Evolutionary conservation across 441 rosid species (phyloP).

Genomic region (Melastoma candidum): DNA sequence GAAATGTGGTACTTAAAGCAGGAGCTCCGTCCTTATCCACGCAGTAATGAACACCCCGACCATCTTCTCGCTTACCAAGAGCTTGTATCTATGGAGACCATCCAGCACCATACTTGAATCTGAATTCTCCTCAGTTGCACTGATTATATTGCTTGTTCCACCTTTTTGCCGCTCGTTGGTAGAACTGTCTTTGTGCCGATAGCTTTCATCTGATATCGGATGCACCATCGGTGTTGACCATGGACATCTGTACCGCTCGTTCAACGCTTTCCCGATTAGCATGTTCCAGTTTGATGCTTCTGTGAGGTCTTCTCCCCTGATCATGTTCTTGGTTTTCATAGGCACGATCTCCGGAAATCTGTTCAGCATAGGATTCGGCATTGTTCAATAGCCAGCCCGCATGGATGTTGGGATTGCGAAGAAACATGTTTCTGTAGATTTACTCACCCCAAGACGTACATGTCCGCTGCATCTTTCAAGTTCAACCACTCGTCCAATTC

Average conservation of each 20-base stretch:
- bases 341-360: constrained; percentile 80
- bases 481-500: constrained; percentile 70
- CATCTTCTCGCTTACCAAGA: constrained; percentile 76
- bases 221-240: constrained; percentile 42
- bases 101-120: constrained; percentile 9
- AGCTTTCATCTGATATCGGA: constrained; percentile 34
- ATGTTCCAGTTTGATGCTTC: constrained; percentile 67
- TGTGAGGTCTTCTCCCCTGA: constrained; percentile 55
- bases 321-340: constrained; percentile 37
- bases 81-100: constrained; percentile 33
- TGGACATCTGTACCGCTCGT: constrained; percentile 35
- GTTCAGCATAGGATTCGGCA: constrained; percentile 5
- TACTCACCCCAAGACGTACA: constrained; percentile 62
- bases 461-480: constrained; percentile 55
- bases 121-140: constrained; percentile 10
- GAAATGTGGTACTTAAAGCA: constrained; percentile 35
- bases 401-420: not conserved
- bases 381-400: not conserved
- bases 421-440: not conserved
- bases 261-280: constrained; percentile 51
- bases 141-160: constrained; percentile 7
- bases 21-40: constrained; percentile 58
- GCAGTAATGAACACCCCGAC: constrained; percentile 62
- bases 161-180: constrained; percentile 21
- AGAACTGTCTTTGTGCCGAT: constrained; percentile 17